Base-by-base conservation (phyloP, 495 filamentous ascomycete genomes). In the Parachaetomium inaequale region DNA sequence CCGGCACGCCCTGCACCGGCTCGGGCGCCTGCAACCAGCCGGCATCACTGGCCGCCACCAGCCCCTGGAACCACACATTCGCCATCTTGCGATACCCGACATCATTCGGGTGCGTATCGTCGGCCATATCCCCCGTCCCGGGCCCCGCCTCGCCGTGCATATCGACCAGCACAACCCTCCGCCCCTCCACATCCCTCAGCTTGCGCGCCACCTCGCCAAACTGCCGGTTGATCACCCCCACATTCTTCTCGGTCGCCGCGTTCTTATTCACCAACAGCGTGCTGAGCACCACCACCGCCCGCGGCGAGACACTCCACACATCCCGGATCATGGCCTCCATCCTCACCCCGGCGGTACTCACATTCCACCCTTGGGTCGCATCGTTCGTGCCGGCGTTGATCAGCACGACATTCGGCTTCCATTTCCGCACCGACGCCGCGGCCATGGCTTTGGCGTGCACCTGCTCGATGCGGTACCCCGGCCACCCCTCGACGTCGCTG, bases 81-180 rank as follows among this genome's bases (percentile, higher is more conserved):
- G 82, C 80, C 83, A 86, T 84, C 66, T 79, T 76, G 60, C 66
- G 61, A 51, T 85, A 85, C 11, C 82, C 83, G 0, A 23, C 58
- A 43, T 82, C 78, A 17, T 68, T 78, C 0, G 83, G 83, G 53
- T 85, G 83, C 0, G 73, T 81, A 6, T 70, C 73, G 62, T 84
- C 82, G 0, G 68, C 69, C 36, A 85, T 49, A 54, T 83, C 77
- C 7, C 49, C 56, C 7, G 42, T 2, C 12, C 32, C 43, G 28
- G 81, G 74, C 8, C 70, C 71, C 0, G 57, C 46, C 12, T 55
- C 66, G 21, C 32, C 40, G 23, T 74, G 68, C 78, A 84, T 82
- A 11, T 85, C 82, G 2, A 77, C 82, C 17, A 84, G 59, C 8
- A 81, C 70, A 26, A 85, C 54, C 55, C 50, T 58, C 7, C 73